Evolutionary conservation across 2,329 filamentous ascomycete species (phyloP), one percentile per base, ranked within the genome.

Genomic region (Didymella pinodella): DNA sequence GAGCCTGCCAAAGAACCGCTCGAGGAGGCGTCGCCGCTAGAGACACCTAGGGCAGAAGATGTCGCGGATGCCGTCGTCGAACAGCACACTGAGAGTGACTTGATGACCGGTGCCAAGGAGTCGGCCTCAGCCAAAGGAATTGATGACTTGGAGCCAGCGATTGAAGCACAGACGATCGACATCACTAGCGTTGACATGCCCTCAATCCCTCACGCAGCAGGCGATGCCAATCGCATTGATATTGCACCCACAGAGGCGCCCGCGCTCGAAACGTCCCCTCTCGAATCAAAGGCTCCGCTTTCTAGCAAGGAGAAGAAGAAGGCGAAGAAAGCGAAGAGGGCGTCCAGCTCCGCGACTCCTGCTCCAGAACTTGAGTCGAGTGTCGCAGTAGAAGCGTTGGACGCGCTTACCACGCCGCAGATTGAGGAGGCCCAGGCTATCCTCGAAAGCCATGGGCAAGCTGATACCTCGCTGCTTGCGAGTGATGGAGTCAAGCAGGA

Each of bases 221-320:
- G 36, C 12, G 52, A 43, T 31, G 38, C 44, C 2, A 34, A 54
- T 16, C 47, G 54, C 34, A 28, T 52, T 7, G 4, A 22, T 14
- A 25, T 47, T 16, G 32, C n/a, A 29, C 31, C 38, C 6, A 41
- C 50, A 2, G 40, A 47, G n/a, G 4, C 26, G 16, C 26, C 38
- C n/a, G 41, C 48, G n/a, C 5, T 38, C 7, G 50, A 52, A 20
- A 8, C 12, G 10, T 11, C 31, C 7, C 12, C 20, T 20, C 50
- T 48, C 16, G 32, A 48, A n/a, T 22, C 31, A 4, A n/a, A 51
- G 10, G 43, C 55, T 5, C 48, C 61, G 43, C 51, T 47, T 3
- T 53, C 59, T 8, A 67, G 62, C 48, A 65, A 63, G 38, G 58
- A 62, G 51, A 68, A 68, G 48, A 71, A 71, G 53, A 72, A 69